phyloP scores from a whole-genome alignment of 2,329 filamentous ascomycete species.

The Trichoderma gracile region DNA sequence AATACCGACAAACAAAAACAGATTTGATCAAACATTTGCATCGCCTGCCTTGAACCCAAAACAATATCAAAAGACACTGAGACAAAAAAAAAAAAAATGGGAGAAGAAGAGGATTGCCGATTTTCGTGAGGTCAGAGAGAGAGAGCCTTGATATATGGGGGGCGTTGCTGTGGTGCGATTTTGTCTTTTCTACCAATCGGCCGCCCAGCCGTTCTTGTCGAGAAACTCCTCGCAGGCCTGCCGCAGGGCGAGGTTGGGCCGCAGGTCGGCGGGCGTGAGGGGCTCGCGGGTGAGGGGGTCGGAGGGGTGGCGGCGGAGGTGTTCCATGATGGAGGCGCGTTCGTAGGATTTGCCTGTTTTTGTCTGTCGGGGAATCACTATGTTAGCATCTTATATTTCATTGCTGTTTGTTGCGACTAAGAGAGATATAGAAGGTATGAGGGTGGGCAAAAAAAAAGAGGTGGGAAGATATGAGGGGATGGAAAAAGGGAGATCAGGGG shows the following conservation, averaged over 20 bases:
- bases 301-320: constrained; percentile 70
- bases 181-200: constrained; percentile 67
- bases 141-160: too few species aligned
- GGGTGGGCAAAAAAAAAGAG: too few species aligned
- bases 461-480: too few species aligned
- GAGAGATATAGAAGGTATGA: too few species aligned
- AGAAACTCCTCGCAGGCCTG: constrained; percentile 85
- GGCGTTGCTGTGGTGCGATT: too few species aligned
- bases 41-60: neutral
- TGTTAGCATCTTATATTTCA: neutral
- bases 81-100: too few species aligned
- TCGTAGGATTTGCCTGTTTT: constrained; percentile 91
- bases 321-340: constrained; percentile 79
- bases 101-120: too few species aligned
- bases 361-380: constrained; percentile 49
- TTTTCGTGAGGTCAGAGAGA: too few species aligned
- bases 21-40: neutral
- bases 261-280: constrained; percentile 66
- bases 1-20: neutral
- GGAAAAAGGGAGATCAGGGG: neutral
- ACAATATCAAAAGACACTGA: too few species aligned
- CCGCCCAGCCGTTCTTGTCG: constrained; percentile 85
- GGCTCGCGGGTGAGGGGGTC: constrained; percentile 85
- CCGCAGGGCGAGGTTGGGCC: constrained; percentile 79
- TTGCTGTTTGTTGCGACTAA: too few species aligned